A percentile compares a stretch with the other conserved stretches of the same genome.
Evolutionary conservation across 257 asterid species (phyloP).

Genomic region (Gardenia jasminoides): DNA sequence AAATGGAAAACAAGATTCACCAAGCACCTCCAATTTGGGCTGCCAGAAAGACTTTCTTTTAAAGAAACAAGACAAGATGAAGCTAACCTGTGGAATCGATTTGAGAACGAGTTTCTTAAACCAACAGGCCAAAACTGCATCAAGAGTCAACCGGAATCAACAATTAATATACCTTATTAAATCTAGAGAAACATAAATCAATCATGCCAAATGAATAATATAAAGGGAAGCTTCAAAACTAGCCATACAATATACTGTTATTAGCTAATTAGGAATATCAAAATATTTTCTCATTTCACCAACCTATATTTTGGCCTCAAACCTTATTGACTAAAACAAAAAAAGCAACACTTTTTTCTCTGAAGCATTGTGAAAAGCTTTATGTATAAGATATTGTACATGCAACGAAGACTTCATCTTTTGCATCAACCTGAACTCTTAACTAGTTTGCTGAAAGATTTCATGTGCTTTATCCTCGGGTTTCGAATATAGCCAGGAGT

Average conservation of each 20-base stretch:
- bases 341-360: background rate
- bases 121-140: slow-evolving; percentile 45
- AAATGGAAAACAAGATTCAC: background rate
- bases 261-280: no score
- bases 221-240: background rate
- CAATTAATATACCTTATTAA: background rate
- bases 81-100: slow-evolving; percentile 60
- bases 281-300: no score
- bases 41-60: background rate
- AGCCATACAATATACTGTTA: background rate
- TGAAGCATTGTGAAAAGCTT: background rate
- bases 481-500: background rate
- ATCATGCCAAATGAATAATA: background rate
- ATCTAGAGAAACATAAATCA: background rate
- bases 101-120: slow-evolving; percentile 58
- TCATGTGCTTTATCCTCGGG: background rate
- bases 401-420: background rate
- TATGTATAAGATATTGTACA: background rate
- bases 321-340: background rate
- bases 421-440: background rate
- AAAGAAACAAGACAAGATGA: background rate
- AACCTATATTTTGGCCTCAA: background rate
- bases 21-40: background rate
- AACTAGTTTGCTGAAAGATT: background rate
- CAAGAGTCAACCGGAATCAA: slow-evolving; percentile 6